Percentiles rank a stretch among this genome's conserved stretches.
These are phyloP conservation scores for Plasmodium relictum DNA, from an alignment of 169 alveolate genomes.

Conservation along the genomic window DNA sequence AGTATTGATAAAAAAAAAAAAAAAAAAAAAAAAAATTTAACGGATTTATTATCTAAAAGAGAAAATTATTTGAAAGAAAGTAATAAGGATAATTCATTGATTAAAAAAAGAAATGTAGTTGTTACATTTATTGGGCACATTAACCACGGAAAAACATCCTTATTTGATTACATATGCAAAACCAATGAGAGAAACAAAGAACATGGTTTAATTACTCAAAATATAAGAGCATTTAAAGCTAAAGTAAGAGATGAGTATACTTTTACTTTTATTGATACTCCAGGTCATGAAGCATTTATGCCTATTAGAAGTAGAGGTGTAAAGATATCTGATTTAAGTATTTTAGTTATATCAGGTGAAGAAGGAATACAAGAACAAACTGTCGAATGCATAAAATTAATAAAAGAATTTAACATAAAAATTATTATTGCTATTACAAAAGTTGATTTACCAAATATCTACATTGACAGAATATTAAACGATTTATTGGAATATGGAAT, in stretches of 20 bases:
- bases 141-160: constrained; percentile 98
- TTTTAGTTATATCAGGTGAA: constrained; percentile 94
- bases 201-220: constrained; percentile 94
- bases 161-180: constrained; percentile 88
- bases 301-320: constrained; percentile 95
- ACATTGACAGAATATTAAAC: constrained; percentile 40
- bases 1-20: not conserved
- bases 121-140: constrained; percentile 98
- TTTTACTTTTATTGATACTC: constrained; percentile 95
- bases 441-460: constrained; percentile 81
- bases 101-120: constrained; percentile 90
- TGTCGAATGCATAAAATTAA: constrained; percentile 91
- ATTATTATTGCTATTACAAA: constrained; percentile 93
- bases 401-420: constrained; percentile 83
- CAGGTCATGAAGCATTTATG: constrained; percentile 97
- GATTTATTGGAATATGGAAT: constrained; percentile 42
- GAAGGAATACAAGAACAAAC: constrained; percentile 96
- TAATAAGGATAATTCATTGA: constrained; percentile 21
- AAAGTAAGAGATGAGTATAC: constrained; percentile 79
- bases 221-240: constrained; percentile 95
- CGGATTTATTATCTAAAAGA: not conserved
- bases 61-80: not conserved
- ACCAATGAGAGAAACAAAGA: constrained; percentile 87
- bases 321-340: constrained; percentile 93
- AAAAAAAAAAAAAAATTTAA: not conserved